Evolutionary conservation across 2,329 filamentous ascomycete genomes (phyloP), one percentile per base, ranked within the genome.

Genomic region (Aureobasidium melanogenum): DNA sequence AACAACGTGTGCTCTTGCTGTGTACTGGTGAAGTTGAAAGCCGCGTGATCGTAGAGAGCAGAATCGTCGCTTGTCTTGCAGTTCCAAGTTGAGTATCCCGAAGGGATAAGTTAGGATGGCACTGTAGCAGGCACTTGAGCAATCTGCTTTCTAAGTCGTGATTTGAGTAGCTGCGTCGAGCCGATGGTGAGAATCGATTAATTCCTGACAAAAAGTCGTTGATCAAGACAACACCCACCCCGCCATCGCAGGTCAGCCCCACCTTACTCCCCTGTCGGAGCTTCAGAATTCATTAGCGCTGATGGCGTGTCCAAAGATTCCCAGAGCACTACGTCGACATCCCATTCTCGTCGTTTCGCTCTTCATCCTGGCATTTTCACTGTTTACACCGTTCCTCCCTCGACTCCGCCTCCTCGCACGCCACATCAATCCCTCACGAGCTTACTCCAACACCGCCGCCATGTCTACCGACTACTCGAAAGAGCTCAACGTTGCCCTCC

Each of bases 401-500:
- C 77, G 74, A 65, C 72, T 80, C 62, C 69, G 74, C 60, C 71
- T 74, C 62, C 63, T 76, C 44, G 67, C 74, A 64, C 65, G 66
- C 30, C 72, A 75, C 61, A 36, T 72, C 61, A 34, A 59, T 30
- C 55, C 61, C 19, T 17, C 46, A 38, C 60, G 61, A 60, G 52
- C 59, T 38, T 41, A 63, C 46, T 44, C 62, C 63, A 56, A 66
- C 50, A 64, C 60, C 34, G 72, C 67, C 66, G 75, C 75, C 70
- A 71, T 67, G 47, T 59, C 56, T 17, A 76, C 79, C 72, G 72
- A 78, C 51, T 96, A 94, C 80, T 79, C 83, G 63, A 84, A 86
- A 66, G 92, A 97, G 79, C 85, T 94, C 68, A 80, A 87, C 70
- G 83, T 96, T 60, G 92, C 92, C 64, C 87, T 93, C 73, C 84